A percentile compares a stretch with the other conserved stretches of the same genome.
Conservation (phyloP, 2,329 filamentous ascomycete genomes). For the Exophiala oligosperma region DNA sequence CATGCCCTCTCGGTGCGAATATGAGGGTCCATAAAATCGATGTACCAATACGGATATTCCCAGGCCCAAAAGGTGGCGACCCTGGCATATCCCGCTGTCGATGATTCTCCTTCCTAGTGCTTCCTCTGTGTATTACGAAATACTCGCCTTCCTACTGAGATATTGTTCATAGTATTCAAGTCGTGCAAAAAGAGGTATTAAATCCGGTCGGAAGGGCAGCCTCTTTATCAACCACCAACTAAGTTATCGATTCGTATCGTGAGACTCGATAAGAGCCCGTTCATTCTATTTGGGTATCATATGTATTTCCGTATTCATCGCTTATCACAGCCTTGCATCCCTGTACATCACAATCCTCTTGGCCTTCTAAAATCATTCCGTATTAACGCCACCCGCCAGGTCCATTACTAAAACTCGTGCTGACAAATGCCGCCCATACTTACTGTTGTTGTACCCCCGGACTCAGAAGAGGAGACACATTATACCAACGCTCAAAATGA, state of each 20-base stretch:
- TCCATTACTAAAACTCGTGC: constrained; percentile 5
- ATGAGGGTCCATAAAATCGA: no score
- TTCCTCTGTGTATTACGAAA: no score
- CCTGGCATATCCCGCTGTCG: no score
- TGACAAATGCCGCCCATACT: constrained; percentile 9
- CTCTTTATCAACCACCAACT: not conserved
- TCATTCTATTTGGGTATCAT: constrained; percentile 15
- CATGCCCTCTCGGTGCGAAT: no score
- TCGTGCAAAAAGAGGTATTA: not conserved
- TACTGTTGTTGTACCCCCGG: not conserved
- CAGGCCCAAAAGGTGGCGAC: no score
- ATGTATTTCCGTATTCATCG: constrained; percentile 1
- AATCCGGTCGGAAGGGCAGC: not conserved
- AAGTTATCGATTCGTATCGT: not conserved
- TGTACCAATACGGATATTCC: no score
- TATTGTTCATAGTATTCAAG: not conserved
- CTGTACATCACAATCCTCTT: not conserved
- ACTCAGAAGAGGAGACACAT: constrained; percentile 1
- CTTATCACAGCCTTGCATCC: constrained; percentile 11
- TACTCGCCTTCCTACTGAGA: no score
- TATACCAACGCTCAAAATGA: not conserved
- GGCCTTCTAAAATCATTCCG: constrained; percentile 10
- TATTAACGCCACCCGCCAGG: constrained; percentile 7
- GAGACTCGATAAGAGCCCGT: constrained; percentile 1
- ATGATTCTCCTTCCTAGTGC: no score